These are phyloP conservation scores for Diplodia scrobiculata DNA, from an alignment of 2,329 filamentous ascomycete species.

Conservation along the genomic window DNA sequence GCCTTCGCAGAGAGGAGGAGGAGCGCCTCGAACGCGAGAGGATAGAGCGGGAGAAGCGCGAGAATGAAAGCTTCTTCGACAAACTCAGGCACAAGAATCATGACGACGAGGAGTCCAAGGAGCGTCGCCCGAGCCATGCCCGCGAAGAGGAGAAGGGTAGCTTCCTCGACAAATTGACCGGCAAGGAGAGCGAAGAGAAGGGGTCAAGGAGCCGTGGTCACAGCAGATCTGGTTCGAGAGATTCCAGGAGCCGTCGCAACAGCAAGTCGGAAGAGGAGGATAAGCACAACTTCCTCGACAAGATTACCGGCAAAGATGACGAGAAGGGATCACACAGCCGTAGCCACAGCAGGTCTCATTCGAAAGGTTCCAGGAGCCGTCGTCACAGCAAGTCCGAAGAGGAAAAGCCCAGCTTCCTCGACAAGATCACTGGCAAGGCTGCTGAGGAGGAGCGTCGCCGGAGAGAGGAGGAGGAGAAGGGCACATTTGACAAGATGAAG, in stretches of 20 bases:
- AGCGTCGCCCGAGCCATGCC: conserved; percentile 15
- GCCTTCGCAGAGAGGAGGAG: conserved; percentile 15
- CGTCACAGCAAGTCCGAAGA: conserved; percentile 7
- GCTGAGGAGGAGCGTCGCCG: conserved; percentile 24
- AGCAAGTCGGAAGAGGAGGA: conserved; percentile 8
- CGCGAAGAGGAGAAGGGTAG: background rate
- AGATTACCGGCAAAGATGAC: conserved; percentile 2
- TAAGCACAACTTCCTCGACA: conserved; percentile 15
- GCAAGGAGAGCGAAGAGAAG: conserved; percentile 15
- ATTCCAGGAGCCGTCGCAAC: conserved; percentile 10
- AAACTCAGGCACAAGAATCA: conserved; percentile 12
- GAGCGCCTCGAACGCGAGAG: conserved; percentile 21
- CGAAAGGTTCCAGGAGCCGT: conserved; percentile 9
- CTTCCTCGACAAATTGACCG: conserved; percentile 24
- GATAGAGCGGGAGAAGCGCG: conserved; percentile 12
- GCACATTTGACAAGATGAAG: conserved; percentile 12
- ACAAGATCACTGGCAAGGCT: conserved; percentile 28
- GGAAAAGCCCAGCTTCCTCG: conserved; percentile 27
- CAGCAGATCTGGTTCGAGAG: conserved; percentile 19
- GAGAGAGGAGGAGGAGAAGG: conserved; percentile 25
- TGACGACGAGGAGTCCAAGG: conserved; percentile 19
- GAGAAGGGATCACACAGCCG: conserved; percentile 13
- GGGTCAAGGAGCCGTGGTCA: conserved; percentile 5
- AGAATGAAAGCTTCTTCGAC: conserved; percentile 25
- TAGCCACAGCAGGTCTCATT: conserved; percentile 3